These are phyloP conservation scores for Spergularia azorica DNA, from an alignment of 179 eudicot species.

Conservation along the genomic window DNA sequence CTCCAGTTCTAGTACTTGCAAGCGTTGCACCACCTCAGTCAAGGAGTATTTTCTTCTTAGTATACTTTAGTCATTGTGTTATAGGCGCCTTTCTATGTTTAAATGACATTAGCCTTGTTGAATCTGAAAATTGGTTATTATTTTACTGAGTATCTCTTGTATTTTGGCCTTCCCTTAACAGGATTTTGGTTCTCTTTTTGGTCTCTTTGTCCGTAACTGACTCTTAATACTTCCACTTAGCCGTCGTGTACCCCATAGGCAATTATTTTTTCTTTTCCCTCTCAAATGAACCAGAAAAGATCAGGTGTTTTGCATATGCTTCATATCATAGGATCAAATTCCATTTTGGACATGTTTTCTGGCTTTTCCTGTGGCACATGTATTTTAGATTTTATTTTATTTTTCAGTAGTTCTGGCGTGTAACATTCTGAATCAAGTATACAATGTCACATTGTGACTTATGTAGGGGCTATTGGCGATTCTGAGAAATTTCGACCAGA, in stretches of 20 bases:
- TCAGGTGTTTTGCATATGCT: too few species aligned
- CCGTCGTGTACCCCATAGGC: too few species aligned
- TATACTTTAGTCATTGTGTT: too few species aligned
- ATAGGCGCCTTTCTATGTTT: too few species aligned
- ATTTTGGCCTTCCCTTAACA: neutral
- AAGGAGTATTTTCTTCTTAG: too few species aligned
- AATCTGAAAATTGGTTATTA: too few species aligned
- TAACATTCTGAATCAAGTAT: neutral
- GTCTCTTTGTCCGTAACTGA: neutral
- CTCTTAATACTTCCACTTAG: neutral
- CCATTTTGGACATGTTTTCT: neutral
- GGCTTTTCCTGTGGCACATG: neutral
- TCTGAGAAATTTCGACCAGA: constrained; percentile 94
- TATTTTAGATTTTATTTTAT: neutral
- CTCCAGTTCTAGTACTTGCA: too few species aligned
- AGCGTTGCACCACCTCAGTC: too few species aligned
- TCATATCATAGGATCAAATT: neutral
- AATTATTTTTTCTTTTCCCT: too few species aligned
- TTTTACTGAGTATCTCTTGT: neutral
- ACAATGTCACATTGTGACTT: neutral
- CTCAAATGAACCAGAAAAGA: too few species aligned
- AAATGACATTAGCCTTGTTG: too few species aligned
- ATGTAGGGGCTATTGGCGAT: constrained; percentile 66
- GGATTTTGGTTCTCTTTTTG: neutral
- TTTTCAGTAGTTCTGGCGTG: neutral